These are phyloP conservation scores for Aspergillaceae sp. DNA, from an alignment of 2,329 filamentous ascomycete genomes.

Conservation along the genomic window DNA sequence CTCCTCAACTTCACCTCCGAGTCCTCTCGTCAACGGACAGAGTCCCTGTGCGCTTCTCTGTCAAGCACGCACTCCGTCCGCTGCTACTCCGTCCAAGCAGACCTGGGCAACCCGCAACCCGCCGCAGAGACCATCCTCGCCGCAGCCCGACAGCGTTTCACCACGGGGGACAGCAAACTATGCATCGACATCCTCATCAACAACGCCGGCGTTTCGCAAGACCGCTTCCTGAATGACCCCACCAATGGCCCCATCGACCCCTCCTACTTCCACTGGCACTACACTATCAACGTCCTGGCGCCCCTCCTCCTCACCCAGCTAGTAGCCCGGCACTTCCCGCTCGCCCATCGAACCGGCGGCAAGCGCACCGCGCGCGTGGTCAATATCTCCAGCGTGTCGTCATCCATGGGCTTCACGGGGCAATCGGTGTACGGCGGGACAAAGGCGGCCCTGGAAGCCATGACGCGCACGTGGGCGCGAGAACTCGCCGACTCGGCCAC, in stretches of 20 bases:
- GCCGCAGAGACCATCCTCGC: conserved; percentile 50
- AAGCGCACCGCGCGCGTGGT: conserved; percentile 60
- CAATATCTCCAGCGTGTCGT: conserved; percentile 52
- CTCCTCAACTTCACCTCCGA: conserved; percentile 64
- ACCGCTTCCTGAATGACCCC: conserved; percentile 52
- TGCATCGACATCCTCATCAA: conserved; percentile 79
- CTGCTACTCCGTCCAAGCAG: conserved; percentile 59
- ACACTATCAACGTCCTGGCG: conserved; percentile 72
- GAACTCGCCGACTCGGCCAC: conserved; percentile 55
- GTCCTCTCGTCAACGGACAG: conserved; percentile 46
- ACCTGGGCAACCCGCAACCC: conserved; percentile 56
- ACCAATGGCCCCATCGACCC: conserved; percentile 52
- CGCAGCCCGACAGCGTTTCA: conserved; percentile 52
- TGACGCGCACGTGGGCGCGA: conserved; percentile 60
- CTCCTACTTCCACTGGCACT: conserved; percentile 62
- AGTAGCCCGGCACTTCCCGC: conserved; percentile 47
- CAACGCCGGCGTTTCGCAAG: conserved; percentile 61
- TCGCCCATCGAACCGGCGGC: conserved; percentile 42
- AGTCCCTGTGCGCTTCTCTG: conserved; percentile 50
- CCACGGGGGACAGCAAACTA: conserved; percentile 40
- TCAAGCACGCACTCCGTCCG: conserved; percentile 49
- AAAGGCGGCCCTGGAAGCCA: conserved; percentile 58
- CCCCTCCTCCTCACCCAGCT: conserved; percentile 72
- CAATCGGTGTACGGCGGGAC: conserved; percentile 58
- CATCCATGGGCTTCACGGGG: conserved; percentile 48